Evolutionary conservation across 805 yeast species (phyloP), one percentile per base, ranked within the genome.

Genomic region (Ogataea trehalophila): DNA sequence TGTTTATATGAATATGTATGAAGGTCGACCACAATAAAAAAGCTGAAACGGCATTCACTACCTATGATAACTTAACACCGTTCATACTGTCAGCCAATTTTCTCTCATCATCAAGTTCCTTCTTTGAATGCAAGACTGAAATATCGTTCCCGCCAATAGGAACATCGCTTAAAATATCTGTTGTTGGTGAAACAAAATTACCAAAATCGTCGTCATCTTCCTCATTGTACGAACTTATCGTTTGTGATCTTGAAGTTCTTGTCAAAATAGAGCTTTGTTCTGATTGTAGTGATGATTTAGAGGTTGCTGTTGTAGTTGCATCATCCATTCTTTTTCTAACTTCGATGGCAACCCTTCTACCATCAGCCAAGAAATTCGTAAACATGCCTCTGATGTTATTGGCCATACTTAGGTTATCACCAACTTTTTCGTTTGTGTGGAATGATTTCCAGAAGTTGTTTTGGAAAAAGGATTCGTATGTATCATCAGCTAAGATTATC

Each of bases 401-500:
- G 47, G 77, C 78, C 57, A 63, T 51, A 1, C 65, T 66, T 4
- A 60, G 53, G 34, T 53, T 51, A 16, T 52, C 55, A 56, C 73
- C 75, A 40, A 77, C 72, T 35, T 76, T 79, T 53, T 77, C 76
- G 47, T 79, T 76, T 42, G 87, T 73, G 60, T 86, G 88, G 44
- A 87, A 75, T 0, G 92, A 77, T n/a, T 72, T 65, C 47, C 85
- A 75, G 33, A 89, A 70, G 0, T 90, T 84, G 23, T 73, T 70
- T 14, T 87, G 74, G 68, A 94, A 94, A 51, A 92, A 80, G 37
- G 85, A 71, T 64, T 94, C 98, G 56, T 89, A 85, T 0, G 97
- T 87, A 59, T 90, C 98, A 63, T 91, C 97, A 0, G 98, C 97
- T 6, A 92, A 71, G 6, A 94, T 70, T 1, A 94, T 95, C 99